Conservation (phyloP, 2,329 filamentous ascomycete genomes). For the Rhytidhysteron rufulum region DNA sequence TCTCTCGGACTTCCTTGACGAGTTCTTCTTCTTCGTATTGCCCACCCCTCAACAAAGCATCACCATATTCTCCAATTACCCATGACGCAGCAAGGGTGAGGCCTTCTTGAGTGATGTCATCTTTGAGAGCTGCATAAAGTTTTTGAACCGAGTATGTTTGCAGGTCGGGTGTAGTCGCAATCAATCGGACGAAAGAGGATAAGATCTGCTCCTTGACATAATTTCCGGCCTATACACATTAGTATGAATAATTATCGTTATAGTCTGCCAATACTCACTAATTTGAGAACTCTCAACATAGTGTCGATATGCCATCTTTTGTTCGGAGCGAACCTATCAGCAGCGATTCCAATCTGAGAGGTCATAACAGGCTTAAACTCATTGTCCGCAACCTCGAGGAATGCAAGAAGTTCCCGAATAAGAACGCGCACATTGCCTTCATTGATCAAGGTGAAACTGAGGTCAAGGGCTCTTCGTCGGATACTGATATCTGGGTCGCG, state of each 20-base stretch:
- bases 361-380: conserved; percentile 99
- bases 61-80: conserved; percentile 97
- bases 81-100: conserved; percentile 89
- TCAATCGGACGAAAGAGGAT: conserved; percentile 91
- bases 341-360: conserved; percentile 93
- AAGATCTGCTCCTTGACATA: conserved; percentile 98
- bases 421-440: conserved; percentile 92
- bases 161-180: conserved; percentile 88
- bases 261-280: conserved; percentile 48
- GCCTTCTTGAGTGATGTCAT: conserved; percentile 96
- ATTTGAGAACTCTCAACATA: conserved; percentile 86
- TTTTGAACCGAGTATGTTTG: conserved; percentile 98
- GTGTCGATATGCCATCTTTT: conserved; percentile 99
- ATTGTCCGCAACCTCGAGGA: conserved; percentile 94
- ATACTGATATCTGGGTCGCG: conserved; percentile 98
- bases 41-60: conserved; percentile 80
- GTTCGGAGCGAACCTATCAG: conserved; percentile 92
- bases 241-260: too few species aligned
- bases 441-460: conserved; percentile 98
- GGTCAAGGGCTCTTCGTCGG: conserved; percentile 85
- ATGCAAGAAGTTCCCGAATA: conserved; percentile 87
- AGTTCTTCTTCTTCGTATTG: conserved; percentile 93
- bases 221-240: conserved; percentile 66
- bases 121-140: conserved; percentile 83
- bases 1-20: conserved; percentile 76